A percentile compares a stretch with the other conserved stretches of the same genome.
Conservation (phyloP, 176 grass and related monocot species). For the Pharus latifolius region DNA sequence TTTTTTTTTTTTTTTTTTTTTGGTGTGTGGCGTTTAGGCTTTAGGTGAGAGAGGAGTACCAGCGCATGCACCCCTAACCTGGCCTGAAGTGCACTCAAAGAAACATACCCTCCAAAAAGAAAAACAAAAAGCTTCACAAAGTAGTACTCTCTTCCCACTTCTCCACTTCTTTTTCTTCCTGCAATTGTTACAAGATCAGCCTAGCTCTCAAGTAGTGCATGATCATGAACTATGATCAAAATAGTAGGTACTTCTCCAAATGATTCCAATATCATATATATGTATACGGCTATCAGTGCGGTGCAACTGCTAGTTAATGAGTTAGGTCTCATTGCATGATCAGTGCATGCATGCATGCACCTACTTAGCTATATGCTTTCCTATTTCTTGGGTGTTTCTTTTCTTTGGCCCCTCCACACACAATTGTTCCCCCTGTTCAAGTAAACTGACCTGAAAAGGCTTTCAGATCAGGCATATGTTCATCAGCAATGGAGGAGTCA, state of each 20-base stretch:
- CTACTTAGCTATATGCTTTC: not conserved
- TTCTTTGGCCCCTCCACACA: not conserved
- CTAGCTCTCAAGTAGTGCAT: too few relatives aligned
- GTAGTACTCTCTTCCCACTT: not conserved
- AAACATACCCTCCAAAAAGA: constrained; percentile 48
- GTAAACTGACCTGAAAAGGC: not conserved
- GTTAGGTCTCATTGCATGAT: constrained; percentile 19
- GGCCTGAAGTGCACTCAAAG: constrained; percentile 96
- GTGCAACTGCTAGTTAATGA: constrained; percentile 29
- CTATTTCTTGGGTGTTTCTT: constrained; percentile 19
- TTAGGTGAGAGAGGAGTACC: constrained; percentile 2
- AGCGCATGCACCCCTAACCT: not conserved
- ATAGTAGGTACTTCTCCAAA: not conserved
- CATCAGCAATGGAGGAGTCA: constrained; percentile 5
- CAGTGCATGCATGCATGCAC: not conserved
- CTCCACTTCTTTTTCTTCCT: not conserved
- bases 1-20: not conserved
- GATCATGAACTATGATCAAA: too few relatives aligned
- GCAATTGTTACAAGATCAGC: too few relatives aligned
- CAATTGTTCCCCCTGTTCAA: too few relatives aligned
- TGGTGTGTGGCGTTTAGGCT: not conserved
- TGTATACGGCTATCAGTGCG: constrained; percentile 16
- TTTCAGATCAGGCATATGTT: not conserved
- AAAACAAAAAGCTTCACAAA: constrained; percentile 12
- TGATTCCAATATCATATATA: not conserved